Evolutionary conservation across 306 rosid species (phyloP).

Genomic region (Casuarina equisetifolia): DNA sequence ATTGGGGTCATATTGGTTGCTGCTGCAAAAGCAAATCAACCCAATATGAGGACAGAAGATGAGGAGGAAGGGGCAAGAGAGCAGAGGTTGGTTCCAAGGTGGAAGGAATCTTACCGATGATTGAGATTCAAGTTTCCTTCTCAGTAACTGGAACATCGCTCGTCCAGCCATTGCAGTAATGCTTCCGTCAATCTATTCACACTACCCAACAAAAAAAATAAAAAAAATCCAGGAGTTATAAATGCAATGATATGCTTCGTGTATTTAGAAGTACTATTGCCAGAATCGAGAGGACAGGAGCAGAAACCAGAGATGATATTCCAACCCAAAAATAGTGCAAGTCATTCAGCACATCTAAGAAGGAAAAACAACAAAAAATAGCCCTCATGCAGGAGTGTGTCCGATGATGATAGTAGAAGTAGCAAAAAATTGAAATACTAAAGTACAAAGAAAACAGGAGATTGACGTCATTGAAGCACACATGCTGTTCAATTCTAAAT

Average conservation of each 20-base stretch:
- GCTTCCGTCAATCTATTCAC: constrained; percentile 35
- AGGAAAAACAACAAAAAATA: not conserved
- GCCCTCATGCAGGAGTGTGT: not conserved
- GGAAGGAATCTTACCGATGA: constrained; percentile 47
- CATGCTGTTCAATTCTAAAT: not conserved
- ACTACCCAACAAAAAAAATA: not conserved
- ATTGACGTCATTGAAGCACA: not conserved
- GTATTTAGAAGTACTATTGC: not conserved
- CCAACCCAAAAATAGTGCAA: not conserved
- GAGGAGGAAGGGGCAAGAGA: not conserved
- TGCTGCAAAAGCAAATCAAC: constrained; percentile 5
- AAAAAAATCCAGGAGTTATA: not conserved
- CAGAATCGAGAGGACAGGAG: not conserved
- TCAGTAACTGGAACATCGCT: constrained; percentile 64
- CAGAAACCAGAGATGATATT: not conserved
- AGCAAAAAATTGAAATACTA: not conserved
- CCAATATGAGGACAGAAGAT: constrained; percentile 2
- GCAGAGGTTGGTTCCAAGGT: not conserved
- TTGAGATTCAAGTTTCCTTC: constrained; percentile 67
- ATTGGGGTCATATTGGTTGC: not conserved
- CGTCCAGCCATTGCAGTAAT: constrained; percentile 79
- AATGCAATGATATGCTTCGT: not conserved
- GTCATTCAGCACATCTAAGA: not conserved
- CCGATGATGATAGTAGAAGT: not conserved
- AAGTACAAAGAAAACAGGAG: not conserved